Percentiles rank a stretch among this genome's conserved stretches.
phyloP scores from a whole-genome alignment of 805 yeast genomes.

The Candida pini region DNA sequence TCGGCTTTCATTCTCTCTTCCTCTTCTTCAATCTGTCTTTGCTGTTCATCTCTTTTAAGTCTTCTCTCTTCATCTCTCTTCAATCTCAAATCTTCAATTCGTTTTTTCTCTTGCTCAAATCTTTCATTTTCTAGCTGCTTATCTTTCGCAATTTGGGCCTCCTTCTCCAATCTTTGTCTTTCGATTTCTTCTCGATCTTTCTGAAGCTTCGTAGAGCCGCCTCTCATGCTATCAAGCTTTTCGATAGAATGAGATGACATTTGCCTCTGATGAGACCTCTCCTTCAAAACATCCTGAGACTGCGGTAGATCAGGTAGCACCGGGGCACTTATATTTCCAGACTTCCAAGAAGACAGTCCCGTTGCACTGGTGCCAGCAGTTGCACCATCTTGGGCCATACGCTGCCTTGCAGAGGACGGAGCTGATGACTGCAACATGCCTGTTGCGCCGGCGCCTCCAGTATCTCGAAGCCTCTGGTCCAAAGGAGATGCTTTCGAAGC shows the following conservation, averaged over 20 bases:
- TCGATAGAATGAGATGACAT: conserved; percentile 4
- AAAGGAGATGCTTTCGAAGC: too few species aligned
- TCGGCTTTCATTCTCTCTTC: neutral
- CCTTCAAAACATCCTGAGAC: neutral
- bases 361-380: too few species aligned
- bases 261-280: conserved; percentile 3
- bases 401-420: too few species aligned
- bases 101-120: conserved; percentile 1
- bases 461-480: too few species aligned
- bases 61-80: conserved; percentile 1
- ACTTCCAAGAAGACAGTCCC: neutral
- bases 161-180: conserved; percentile 2
- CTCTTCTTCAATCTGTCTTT: conserved; percentile 3
- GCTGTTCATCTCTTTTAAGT: conserved; percentile 1
- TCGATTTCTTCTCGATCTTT: conserved; percentile 4
- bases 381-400: too few species aligned
- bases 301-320: conserved; percentile 2
- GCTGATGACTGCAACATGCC: too few species aligned
- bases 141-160: conserved; percentile 1
- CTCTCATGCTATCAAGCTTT: conserved; percentile 2
- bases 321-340: neutral
- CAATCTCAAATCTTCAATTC: neutral
- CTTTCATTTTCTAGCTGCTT: conserved; percentile 1
- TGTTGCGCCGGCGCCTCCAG: too few species aligned
- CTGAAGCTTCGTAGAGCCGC: conserved; percentile 1